Evolutionary conservation across 306 rosid species (phyloP).

Genomic region (Mucuna pruriens): DNA sequence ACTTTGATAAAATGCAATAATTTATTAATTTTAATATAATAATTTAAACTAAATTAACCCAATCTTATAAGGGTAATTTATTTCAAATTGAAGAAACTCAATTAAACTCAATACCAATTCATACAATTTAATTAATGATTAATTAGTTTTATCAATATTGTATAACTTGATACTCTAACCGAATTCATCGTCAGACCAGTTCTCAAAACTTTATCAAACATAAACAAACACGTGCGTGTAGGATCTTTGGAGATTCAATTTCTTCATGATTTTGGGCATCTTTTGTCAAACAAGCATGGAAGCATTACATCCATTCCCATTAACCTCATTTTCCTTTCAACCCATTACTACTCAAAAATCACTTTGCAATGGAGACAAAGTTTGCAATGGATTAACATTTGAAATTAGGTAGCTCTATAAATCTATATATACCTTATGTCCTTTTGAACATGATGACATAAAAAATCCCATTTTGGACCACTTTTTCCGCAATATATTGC

Average conservation of each 20-base stretch:
- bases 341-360: not conserved
- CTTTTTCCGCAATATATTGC: not conserved
- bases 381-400: not conserved
- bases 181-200: no score
- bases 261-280: not conserved
- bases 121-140: no score
- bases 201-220: not conserved
- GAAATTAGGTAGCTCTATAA: not conserved
- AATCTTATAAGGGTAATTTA: no score
- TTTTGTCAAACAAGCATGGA: not conserved
- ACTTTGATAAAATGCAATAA: no score
- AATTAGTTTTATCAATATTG: no score
- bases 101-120: no score
- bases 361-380: not conserved
- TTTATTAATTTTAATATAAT: no score
- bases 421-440: not conserved
- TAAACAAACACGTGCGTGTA: not conserved
- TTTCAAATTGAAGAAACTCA: no score
- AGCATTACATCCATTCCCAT: not conserved
- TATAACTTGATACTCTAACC: no score
- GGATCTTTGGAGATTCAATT: not conserved
- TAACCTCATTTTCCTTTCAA: not conserved
- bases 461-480: not conserved
- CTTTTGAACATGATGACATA: not conserved
- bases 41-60: no score